Percentiles rank a stretch among this genome's conserved stretches.
These are phyloP conservation scores for Elymus sibiricus DNA, from an alignment of 176 grass and related monocot genomes.

Conservation along the genomic window DNA sequence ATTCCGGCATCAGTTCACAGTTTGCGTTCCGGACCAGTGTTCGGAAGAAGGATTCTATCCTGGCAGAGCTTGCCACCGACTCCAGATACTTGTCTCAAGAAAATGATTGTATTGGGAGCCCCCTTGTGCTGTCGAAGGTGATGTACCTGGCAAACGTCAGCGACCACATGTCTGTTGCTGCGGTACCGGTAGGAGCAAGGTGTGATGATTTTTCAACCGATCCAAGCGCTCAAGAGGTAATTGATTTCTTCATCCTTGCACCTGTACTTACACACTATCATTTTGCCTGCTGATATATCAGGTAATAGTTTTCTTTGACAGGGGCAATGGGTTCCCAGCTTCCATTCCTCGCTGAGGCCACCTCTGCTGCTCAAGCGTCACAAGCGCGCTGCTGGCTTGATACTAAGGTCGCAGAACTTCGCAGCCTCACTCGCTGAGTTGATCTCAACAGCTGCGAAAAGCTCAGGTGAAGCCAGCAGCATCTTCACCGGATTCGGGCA, in stretches of 20 bases:
- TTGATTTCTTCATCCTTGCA: conserved; percentile 32
- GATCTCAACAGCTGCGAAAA: conserved; percentile 34
- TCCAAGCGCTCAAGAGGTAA: conserved; percentile 52
- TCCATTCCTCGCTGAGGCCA: conserved; percentile 48
- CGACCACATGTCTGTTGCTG: conserved; percentile 50
- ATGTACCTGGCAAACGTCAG: conserved; percentile 63
- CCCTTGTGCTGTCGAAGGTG: conserved; percentile 72
- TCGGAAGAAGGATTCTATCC: conserved; percentile 63
- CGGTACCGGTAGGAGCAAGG: conserved; percentile 62
- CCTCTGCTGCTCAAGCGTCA: conserved; percentile 60
- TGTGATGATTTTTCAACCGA: conserved; percentile 67
- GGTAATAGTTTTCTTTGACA: conserved; percentile 55
- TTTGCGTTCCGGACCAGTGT: conserved; percentile 74
- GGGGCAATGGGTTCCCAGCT: conserved; percentile 48
- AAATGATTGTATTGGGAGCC: conserved; percentile 54
- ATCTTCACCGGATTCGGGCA: conserved; percentile 59
- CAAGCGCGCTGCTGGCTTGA: conserved; percentile 53
- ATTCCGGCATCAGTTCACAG: conserved; percentile 44
- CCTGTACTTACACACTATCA: neutral
- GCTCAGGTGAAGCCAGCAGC: conserved; percentile 35
- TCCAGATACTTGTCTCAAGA: conserved; percentile 32
- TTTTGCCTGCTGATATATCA: conserved; percentile 49
- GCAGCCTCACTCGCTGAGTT: conserved; percentile 52
- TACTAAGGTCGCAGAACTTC: conserved; percentile 54
- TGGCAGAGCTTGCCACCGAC: conserved; percentile 60